Evolutionary conservation across 306 rosid genomes (phyloP), one percentile per base, ranked within the genome.

Genomic region (Vicia sativa): DNA sequence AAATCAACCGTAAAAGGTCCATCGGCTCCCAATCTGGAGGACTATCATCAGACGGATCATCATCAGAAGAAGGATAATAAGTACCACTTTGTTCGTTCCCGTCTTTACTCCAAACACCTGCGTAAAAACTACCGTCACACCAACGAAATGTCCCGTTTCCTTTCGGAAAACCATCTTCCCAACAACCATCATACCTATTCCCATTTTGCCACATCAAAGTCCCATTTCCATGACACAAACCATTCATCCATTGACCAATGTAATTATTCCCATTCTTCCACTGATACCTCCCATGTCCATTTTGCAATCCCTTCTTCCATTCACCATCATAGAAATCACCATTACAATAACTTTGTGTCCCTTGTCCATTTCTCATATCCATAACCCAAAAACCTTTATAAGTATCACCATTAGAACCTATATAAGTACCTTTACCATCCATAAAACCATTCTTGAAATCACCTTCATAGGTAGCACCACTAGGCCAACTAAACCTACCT

Each of bases 311-410:
- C n/a, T 91, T 81, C 25, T 83, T 65, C 99, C 99, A 95, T 29
- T 90, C 99, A 0, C 99, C 99, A 69, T 95, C 99, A 53, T 91
- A 95, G 45, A 68, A 80, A 73, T 95, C 99, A 58, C 99, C 97
- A 83, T 79, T 91, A 31, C 81, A 73, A 21, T 82, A 91, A 67
- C 86, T 91, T 58, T 85, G 77, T 6, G 82, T 81, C 55, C 99
- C 99, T 12, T 84, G 78, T 15, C 96, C 99, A 73, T 91, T 87
- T 70, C 82, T 90, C 87, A 87, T 68, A 70, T 95, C 90, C 85
- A 80, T 82, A 15, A 87, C 88, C 99, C 99, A 95, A 70, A 73
- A 74, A 9, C 99, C 99, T 73, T 79, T 82, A 67, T 88, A 95
- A 0, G 92, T 87, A 18, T 91, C 97, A 12, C 97, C 96, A 9